These are phyloP conservation scores for Mycena rebaudengoi DNA, from an alignment of 768 basidiomycete genomes.

Conservation along the genomic window DNA sequence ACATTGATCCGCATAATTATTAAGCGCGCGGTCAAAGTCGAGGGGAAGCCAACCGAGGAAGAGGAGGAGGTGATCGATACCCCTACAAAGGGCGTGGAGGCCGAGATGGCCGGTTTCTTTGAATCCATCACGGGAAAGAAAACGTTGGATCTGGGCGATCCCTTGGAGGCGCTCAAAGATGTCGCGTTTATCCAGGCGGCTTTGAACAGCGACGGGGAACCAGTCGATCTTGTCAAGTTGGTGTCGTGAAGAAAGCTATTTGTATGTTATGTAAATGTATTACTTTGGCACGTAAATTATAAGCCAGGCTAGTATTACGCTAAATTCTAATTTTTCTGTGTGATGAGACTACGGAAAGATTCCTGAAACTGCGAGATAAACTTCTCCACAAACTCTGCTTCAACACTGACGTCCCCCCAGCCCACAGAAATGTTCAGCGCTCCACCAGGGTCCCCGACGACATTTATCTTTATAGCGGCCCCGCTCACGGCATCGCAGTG, in stretches of 20 bases:
- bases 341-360: too few relatives aligned
- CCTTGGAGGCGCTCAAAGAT: slow-evolving; percentile 71
- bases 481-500: slow-evolving; percentile 40
- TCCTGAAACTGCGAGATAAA: not conserved
- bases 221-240: slow-evolving; percentile 63
- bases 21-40: slow-evolving; percentile 44
- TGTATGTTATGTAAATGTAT: not conserved
- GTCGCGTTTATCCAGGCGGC: slow-evolving; percentile 84
- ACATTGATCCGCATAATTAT: slow-evolving; percentile 48
- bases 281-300: too few relatives aligned
- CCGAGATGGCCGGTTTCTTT: slow-evolving; percentile 69
- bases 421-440: slow-evolving; percentile 34
- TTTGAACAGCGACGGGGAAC: slow-evolving; percentile 68
- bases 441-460: slow-evolving; percentile 36
- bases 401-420: slow-evolving; percentile 35
- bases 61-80: slow-evolving; percentile 61
- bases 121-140: slow-evolving; percentile 58
- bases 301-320: too few relatives aligned
- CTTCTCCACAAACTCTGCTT: slow-evolving; percentile 28
- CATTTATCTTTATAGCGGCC: slow-evolving; percentile 40
- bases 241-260: slow-evolving; percentile 32
- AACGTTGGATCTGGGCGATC: slow-evolving; percentile 58
- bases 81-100: slow-evolving; percentile 58
- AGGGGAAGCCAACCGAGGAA: slow-evolving; percentile 52
- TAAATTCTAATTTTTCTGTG: too few relatives aligned